Base-by-base conservation (phyloP, 805 yeast genomes). In the Candida nemodendra region DNA sequence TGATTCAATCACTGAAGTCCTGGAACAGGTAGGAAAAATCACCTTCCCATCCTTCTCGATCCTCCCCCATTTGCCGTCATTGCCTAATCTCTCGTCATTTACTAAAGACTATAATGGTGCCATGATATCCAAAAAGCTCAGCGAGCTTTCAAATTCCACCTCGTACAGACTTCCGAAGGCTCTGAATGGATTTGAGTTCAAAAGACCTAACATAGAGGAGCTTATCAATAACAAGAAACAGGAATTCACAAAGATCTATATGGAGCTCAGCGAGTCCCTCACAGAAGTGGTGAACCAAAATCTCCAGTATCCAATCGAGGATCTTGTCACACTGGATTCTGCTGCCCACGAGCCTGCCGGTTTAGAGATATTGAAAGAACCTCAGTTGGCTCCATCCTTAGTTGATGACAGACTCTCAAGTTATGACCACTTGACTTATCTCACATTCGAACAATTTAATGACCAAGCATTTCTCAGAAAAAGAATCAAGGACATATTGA, bases 11-110 rank as follows among this genome's bases (percentile, higher is more conserved):
- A 64, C 75, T 0, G 64, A 60, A 16, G 76, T 75, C 8, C 56
- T 78, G 34, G 78, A 78, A 36, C 72, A 66, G 42, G 72, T 79
- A 13, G 84, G 84, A 0, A 51, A 64, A 21, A 66, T 57, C 18
- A 24, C 43, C 9, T 43, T 59, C 14, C 61, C 62, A 8, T 31
- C 53, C 11, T 54, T 52, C 27, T 47, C 54, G 2, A 40, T 48
- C 11, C 32, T 44, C 24, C 54, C 56, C 38, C 68, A 68, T 36
- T 38, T 68, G 30, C 58, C 55, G 31, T 38, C 43, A 7, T 28
- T 64, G 13, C 56, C 61, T 30, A 57, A 53, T 24, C 39, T 64
- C 18, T 53, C 56, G 15, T 41, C 64, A 5, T 29, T 40, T 9
- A 29, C 41, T 2, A 32, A 17, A 31, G 49, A 45, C 17, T 45